Evolutionary conservation across 345 rosid genomes (phyloP), one percentile per base, ranked within the genome.

Genomic region (Citrus medica): DNA sequence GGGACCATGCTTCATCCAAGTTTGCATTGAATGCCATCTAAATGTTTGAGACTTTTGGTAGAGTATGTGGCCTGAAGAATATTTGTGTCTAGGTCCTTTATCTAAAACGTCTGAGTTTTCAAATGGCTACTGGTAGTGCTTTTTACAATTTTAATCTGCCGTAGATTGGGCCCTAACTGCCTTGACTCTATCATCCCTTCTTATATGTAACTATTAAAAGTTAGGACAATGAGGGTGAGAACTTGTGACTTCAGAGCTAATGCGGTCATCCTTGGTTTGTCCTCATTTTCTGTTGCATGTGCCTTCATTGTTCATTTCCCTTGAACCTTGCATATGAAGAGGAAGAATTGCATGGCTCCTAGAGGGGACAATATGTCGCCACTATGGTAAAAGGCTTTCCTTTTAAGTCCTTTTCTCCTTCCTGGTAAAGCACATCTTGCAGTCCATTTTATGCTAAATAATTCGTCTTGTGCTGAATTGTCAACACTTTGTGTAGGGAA

Each of bases 401-500:
- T 42, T 75, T 35, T 19, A 75, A 72, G 55, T 72, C 46, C 32
- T 10, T 72, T 55, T 30, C 46, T 56, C 55, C 27, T 72, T 28
- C 25, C 71, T 71, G 30, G 59, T 27, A 10, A 48, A 78, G 40
- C 35, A 62, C n/a, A 67, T 53, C 19, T 48, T 32, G 69, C 30
- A 37, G 51, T 51, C 8, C 9, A 51, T 33, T 66, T 66, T 53
- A 48, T 35, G 64, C 70, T 42, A 7, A 21, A 46, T 46, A 40
- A 67, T 35, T 55, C 22, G 7, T 80, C 22, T 33, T 58, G n/a
- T 28, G 61, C 69, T 79, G 64, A 78, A 76, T 76, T 71, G 14
- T 51, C 64, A 67, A 51, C 53, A 27, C 46, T 76, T 37, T 63
- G 21, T 69, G 16, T 88, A 95, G 98, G 82, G 89, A 76, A 68